Base-by-base conservation (phyloP, 129 eudicot genomes). In the Oenanthe sinensis region DNA sequence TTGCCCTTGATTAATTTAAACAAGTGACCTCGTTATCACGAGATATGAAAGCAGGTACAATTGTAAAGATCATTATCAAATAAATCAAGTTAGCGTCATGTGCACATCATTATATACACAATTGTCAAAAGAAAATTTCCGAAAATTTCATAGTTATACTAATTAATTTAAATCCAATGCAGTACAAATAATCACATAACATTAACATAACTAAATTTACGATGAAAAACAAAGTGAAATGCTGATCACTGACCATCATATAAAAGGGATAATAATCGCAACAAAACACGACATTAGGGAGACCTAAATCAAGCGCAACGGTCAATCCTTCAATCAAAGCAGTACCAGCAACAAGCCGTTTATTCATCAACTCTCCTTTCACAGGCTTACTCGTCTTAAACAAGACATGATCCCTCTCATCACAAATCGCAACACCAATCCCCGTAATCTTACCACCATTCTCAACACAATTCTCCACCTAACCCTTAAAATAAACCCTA, bases 401-500 rank as follows among this genome's bases (percentile, higher is more conserved):
- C 62, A 92, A 24, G 85, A 92, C 79, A 8, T 43, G 82, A 78
- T 85, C 89, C 40, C 78, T 84, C 42, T 87, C 80, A 79, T 92
- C 93, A 69, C 96, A 88, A 50, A 90, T 86, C 1, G 93, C 97
- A 20, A 92, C 87, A 39, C 97, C 96, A 81, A 87, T 87, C 46
- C 91, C 97, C 14, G 82, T 85, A 77, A 85, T 26, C 20, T 62
- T 62, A 17, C 10, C n/a, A 6, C 19, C 16, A 48, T 24, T 60
- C 68, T 9, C 3, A 60, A 24, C 68, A 60, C 5, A 60, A n/a
- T 60, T 60, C 68, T 60, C 79, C 81, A 86, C 37, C 86, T 85
- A 47, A 17, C 97, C 97, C 85, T 90, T 92, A 14, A 81, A 86
- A 83, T 90, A 92, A 86, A 90, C 89, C 86, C 93, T 87, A 83